Percentiles rank a stretch among this genome's conserved stretches.
Evolutionary conservation across 2,329 filamentous ascomycete genomes (phyloP).

Genomic region (Xylaria sp.): DNA sequence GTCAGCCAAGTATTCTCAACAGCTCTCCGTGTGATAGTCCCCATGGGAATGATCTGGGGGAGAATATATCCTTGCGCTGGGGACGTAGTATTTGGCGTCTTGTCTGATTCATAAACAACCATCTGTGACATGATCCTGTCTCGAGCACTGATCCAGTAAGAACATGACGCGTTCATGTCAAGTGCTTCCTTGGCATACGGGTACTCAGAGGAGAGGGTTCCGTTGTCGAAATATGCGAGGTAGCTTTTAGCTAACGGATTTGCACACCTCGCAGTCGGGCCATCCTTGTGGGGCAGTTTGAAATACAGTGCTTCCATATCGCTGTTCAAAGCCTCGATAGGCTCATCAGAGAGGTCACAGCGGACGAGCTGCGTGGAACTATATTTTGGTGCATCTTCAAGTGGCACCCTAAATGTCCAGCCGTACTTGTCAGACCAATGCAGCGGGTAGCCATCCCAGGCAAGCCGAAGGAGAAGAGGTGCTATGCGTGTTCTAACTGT

Average conservation of each 20-base stretch:
- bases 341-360: conserved; percentile 82
- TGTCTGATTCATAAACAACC: conserved; percentile 84
- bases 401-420: conserved; percentile 87
- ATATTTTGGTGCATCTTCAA: conserved; percentile 72
- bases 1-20: conserved; percentile 99
- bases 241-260: conserved; percentile 94
- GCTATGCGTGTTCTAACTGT: conserved; percentile 90
- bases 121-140: conserved; percentile 95
- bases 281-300: conserved; percentile 97
- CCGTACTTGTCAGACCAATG: conserved; percentile 94
- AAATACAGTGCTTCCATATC: conserved; percentile 79
- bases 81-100: conserved; percentile 41
- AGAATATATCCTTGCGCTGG: conserved; percentile 80
- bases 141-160: conserved; percentile 97
- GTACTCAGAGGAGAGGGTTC: conserved; percentile 86
- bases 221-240: conserved; percentile 89
- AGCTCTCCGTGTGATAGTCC: conserved; percentile 91
- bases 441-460: conserved; percentile 90
- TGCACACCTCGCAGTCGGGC: conserved; percentile 82
- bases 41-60: conserved; percentile 97
- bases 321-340: conserved; percentile 71
- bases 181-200: conserved; percentile 92
- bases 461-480: conserved; percentile 82
- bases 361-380: conserved; percentile 75
- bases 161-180: conserved; percentile 98